Percentiles rank a stretch among this genome's conserved stretches.
phyloP scores from a whole-genome alignment of 495 filamentous ascomycete species.

The Xylaria venustula region DNA sequence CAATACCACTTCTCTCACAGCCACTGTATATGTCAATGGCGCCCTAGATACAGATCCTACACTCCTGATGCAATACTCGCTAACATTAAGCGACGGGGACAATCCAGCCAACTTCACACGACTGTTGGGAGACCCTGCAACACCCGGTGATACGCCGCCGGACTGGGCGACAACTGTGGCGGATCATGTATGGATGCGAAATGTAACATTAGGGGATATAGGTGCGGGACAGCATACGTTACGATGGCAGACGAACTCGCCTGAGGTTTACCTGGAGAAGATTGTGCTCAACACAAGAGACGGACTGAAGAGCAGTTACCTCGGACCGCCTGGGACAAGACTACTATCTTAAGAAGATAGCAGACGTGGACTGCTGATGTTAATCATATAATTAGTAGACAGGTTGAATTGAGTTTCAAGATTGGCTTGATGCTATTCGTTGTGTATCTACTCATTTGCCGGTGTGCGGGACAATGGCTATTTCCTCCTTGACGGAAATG shows the following conservation, averaged over 20 bases:
- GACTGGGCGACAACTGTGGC: constrained; percentile 53
- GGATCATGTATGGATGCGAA: constrained; percentile 55
- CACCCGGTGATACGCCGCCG: constrained; percentile 43
- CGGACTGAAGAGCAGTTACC: constrained; percentile 54
- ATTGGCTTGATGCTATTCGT: too few species aligned
- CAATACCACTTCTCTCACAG: constrained; percentile 38
- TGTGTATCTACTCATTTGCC: too few species aligned
- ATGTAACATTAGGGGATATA: constrained; percentile 39
- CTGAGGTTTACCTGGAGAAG: constrained; percentile 60
- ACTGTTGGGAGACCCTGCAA: constrained; percentile 46
- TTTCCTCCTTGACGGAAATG: too few species aligned
- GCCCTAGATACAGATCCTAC: constrained; percentile 31
- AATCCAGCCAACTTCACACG: constrained; percentile 40
- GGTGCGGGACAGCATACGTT: constrained; percentile 44
- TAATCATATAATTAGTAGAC: background rate
- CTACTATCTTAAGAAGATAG: background rate
- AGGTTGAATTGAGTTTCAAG: too few species aligned
- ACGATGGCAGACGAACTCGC: constrained; percentile 52
- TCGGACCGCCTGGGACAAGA: constrained; percentile 56
- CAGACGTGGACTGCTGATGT: too few species aligned
- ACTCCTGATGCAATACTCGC: constrained; percentile 32
- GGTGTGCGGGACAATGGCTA: too few species aligned
- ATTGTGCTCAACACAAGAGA: constrained; percentile 54
- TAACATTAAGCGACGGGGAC: constrained; percentile 43
- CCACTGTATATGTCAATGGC: constrained; percentile 52